Evolutionary conservation across 177 flowering plant species (phyloP), one percentile per base, ranked within the genome.

Genomic region (Telopea speciosissima): DNA sequence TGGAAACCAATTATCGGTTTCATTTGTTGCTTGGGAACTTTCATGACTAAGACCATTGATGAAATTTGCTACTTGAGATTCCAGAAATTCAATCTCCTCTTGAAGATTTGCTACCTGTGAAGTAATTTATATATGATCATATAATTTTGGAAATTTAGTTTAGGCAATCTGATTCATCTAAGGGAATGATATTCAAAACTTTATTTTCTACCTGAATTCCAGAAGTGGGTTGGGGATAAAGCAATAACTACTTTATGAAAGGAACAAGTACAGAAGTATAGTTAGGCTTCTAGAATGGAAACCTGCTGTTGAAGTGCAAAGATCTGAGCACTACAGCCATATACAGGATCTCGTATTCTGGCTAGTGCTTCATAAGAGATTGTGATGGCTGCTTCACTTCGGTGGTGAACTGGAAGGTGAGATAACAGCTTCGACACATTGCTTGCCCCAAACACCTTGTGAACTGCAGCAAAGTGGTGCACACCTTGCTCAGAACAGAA

Each of bases 371-470:
- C 95, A 58, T 87, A 91, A 11, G 91, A 75, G 19, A 91, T 78
- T 67, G 92, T 81, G 45, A 80, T 62, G 13, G 90, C 92, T 31
- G 97, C 97, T 62, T 87, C 92, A 23, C 87, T 69, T 65, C 97
- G 74, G 70, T 69, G 67, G 28, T 84, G 81, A 17, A 78, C 54
- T 0, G 97, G 97, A 1, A 91, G 78, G 74, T 88, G 90, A 5
- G 78, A 72, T 36, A 91, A 69, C 10, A 88, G 73, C 81, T 88
- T 89, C 23, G 97, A 89, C 45, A 87, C 90, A 65, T 91, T 91
- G 74, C 94, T 89, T 0, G 97, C 97, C 8, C 97, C 91, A 72
- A 89, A 91, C 63, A 91, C 90, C 82, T 83, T 89, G 78, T 89
- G 97, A 45, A 91, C 87, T 45, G 94, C 94, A 9, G 91, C 89